Conservation (phyloP, 2,329 filamentous ascomycete species). For the Botryosphaeria agaves region DNA sequence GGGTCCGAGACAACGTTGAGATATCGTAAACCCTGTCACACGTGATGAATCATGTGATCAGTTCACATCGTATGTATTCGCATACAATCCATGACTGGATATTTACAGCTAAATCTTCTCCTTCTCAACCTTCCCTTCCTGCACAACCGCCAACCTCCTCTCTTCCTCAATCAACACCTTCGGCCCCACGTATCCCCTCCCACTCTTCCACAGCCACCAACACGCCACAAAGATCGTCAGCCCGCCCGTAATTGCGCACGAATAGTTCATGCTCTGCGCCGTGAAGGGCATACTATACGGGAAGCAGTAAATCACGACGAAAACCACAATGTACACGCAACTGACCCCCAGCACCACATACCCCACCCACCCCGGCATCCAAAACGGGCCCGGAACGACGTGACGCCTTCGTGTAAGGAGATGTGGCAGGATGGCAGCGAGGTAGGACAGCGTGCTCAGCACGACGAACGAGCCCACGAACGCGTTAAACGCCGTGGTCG, state of each 20-base stretch:
- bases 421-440: slow-evolving; percentile 17
- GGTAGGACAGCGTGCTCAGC: slow-evolving; percentile 15
- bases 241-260: slow-evolving; percentile 33
- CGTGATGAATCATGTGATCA: too few species aligned
- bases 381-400: slow-evolving; percentile 37
- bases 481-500: slow-evolving; percentile 28
- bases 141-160: neutral
- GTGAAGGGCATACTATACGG: slow-evolving; percentile 28
- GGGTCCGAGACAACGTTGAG: too few species aligned
- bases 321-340: slow-evolving; percentile 37
- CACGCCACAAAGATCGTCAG: slow-evolving; percentile 30
- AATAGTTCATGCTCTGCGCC: slow-evolving; percentile 35
- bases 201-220: slow-evolving; percentile 25
- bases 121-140: neutral
- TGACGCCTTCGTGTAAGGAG: slow-evolving; percentile 14
- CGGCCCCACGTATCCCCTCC: slow-evolving; percentile 21
- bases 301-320: slow-evolving; percentile 43
- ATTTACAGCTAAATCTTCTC: too few species aligned
- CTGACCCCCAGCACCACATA: slow-evolving; percentile 32
- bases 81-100: too few species aligned
- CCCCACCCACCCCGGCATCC: slow-evolving; percentile 28
- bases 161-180: slow-evolving; percentile 6
- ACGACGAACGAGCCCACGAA: slow-evolving; percentile 19
- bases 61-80: too few species aligned
- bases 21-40: too few species aligned